Conservation (phyloP, 2,329 filamentous ascomycete genomes). For the Fusarium chuoi region DNA sequence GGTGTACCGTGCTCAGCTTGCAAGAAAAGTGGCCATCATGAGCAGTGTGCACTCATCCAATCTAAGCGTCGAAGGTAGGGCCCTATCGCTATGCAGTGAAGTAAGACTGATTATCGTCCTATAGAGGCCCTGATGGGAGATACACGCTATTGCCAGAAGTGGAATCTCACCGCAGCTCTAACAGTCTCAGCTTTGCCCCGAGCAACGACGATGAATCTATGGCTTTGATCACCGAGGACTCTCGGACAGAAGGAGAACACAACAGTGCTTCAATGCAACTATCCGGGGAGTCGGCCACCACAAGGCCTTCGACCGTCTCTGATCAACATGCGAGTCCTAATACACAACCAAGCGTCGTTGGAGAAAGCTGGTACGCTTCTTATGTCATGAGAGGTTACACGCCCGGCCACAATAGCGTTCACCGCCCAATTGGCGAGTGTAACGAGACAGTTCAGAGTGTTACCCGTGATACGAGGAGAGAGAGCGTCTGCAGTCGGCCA, state of each 20-base stretch:
- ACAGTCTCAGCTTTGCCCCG: fast-evolving
- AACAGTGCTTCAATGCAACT: background rate
- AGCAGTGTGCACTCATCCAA: background rate
- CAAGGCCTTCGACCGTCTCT: no score
- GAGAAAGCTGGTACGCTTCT: slow-evolving; percentile 1
- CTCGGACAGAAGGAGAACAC: fast-evolving
- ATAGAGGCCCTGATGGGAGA: background rate
- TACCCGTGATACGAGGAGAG: background rate
- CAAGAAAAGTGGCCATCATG: background rate
- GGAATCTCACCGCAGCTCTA: background rate
- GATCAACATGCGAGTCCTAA: background rate
- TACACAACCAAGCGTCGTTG: background rate
- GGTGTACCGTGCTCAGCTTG: background rate
- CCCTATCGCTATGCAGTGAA: fast-evolving
- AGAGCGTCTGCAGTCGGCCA: fast-evolving
- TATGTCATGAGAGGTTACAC: slow-evolving; percentile 15
- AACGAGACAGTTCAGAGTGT: background rate
- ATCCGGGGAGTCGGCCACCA: fast-evolving
- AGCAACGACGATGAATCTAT: background rate
- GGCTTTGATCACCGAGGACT: fast-evolving
- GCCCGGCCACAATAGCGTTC: background rate
- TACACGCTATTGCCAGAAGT: background rate
- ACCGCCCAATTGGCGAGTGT: background rate
- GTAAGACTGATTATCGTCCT: fast-evolving
- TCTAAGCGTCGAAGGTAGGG: background rate